phyloP scores from a whole-genome alignment of 805 yeast species.

The Pichia insulana region DNA sequence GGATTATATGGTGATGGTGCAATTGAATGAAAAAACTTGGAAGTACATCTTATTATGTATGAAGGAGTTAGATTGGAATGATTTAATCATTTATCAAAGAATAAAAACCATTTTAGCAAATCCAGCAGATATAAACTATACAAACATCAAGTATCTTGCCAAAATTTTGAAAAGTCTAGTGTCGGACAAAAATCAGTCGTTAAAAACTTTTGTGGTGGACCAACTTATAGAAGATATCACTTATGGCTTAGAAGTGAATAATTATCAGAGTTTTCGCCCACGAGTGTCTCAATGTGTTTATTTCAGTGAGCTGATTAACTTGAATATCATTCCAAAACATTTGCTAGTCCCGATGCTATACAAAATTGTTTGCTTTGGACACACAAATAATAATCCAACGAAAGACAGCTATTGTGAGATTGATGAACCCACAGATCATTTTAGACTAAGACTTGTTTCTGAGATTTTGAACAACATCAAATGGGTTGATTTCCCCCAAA shows the following conservation, averaged over 20 bases:
- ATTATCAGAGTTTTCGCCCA: slow-evolving; percentile 48
- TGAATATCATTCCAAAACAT: slow-evolving; percentile 36
- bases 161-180: slow-evolving; percentile 35
- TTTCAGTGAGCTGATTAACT: slow-evolving; percentile 48
- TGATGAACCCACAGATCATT: slow-evolving; percentile 65
- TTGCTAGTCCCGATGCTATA: slow-evolving; percentile 45
- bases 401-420: slow-evolving; percentile 31
- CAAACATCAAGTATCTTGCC: slow-evolving; percentile 43
- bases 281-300: slow-evolving; percentile 56
- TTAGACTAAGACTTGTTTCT: slow-evolving; percentile 53
- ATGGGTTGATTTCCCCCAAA: slow-evolving; percentile 5
- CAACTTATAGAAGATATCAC: slow-evolving; percentile 52
- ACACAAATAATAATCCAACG: slow-evolving; percentile 49
- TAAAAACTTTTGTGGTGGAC: slow-evolving; percentile 40
- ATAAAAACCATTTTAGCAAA: slow-evolving; percentile 39
- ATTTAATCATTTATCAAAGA: slow-evolving; percentile 25
- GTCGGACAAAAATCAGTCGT: slow-evolving; percentile 18
- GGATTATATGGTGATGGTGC: slow-evolving; percentile 41
- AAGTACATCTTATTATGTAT: slow-evolving; percentile 31
- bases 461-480: slow-evolving; percentile 31
- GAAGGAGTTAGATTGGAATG: slow-evolving; percentile 38
- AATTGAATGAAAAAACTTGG: slow-evolving; percentile 33
- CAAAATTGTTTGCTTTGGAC: slow-evolving; percentile 56
- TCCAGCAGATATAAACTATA: slow-evolving; percentile 56
- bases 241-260: slow-evolving; percentile 57